Percentiles rank a stretch among this genome's conserved stretches.
These are phyloP conservation scores for Lactifluus volemus DNA, from an alignment of 768 basidiomycete species.

Conservation along the genomic window DNA sequence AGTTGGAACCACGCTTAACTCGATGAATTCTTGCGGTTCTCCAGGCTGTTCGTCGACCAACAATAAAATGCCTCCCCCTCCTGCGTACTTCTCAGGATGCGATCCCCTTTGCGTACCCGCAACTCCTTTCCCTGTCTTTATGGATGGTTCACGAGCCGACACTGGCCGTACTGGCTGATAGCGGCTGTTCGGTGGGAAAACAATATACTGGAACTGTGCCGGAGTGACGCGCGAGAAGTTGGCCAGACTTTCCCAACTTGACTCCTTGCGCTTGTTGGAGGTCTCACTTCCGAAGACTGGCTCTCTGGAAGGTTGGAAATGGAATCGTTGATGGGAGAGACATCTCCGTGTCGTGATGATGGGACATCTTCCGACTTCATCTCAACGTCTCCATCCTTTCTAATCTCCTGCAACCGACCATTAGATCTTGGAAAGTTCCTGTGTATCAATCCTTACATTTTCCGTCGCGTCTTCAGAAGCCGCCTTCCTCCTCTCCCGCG, in stretches of 20 bases:
- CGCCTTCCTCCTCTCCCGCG: conserved; percentile 88
- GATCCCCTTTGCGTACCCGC: conserved; percentile 21
- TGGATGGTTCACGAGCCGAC: conserved; percentile 31
- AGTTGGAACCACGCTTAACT: conserved; percentile 34
- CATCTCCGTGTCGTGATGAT: conserved; percentile 42
- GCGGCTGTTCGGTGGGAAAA: conserved; percentile 68
- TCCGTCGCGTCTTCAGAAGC: conserved; percentile 80
- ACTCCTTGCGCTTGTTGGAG: conserved; percentile 62
- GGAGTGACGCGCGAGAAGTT: conserved; percentile 94
- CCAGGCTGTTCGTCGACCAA: conserved; percentile 64
- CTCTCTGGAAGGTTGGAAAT: conserved; percentile 42
- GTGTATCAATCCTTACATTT: conserved; percentile 42
- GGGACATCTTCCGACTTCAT: conserved; percentile 60
- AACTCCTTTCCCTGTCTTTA: conserved; percentile 24
- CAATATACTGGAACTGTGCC: conserved; percentile 75
- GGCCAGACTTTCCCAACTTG: conserved; percentile 59
- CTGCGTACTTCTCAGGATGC: conserved; percentile 53
- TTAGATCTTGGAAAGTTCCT: conserved; percentile 22
- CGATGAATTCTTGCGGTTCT: conserved; percentile 68
- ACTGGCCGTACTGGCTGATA: conserved; percentile 88
- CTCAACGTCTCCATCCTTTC: conserved; percentile 61
- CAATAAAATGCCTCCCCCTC: conserved; percentile 85
- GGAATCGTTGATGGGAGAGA: conserved; percentile 48
- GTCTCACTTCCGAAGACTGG: conserved; percentile 30
- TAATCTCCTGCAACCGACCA: conserved; percentile 38